A percentile compares a stretch with the other conserved stretches of the same genome.
These are phyloP conservation scores for Geranium rotundifolium DNA, from an alignment of 345 rosid species.

Conservation along the genomic window DNA sequence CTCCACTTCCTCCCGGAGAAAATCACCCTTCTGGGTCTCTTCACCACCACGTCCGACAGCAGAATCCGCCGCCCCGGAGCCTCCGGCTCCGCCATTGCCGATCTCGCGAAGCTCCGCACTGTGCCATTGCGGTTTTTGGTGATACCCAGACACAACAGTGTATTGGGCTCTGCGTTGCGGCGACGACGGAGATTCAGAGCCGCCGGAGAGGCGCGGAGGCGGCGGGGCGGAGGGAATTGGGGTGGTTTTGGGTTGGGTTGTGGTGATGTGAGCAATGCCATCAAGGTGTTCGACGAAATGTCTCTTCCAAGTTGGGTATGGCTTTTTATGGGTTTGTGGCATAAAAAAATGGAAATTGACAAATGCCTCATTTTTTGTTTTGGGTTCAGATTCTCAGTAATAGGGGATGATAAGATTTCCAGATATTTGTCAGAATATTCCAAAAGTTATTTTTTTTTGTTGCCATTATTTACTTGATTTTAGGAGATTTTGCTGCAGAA, in stretches of 20 bases:
- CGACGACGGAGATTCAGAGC: background rate
- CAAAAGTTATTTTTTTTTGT: too few species aligned
- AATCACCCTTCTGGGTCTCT: conserved; percentile 25
- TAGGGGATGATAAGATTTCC: too few species aligned
- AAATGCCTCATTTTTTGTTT: too few species aligned
- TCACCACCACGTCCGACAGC: conserved; percentile 66
- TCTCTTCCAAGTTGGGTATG: too few species aligned
- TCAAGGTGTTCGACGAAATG: background rate
- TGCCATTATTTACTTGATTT: background rate
- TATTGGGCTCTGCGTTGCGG: background rate
- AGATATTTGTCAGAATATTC: too few species aligned
- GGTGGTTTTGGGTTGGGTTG: background rate
- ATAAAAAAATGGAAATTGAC: too few species aligned
- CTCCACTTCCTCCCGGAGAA: conserved; percentile 52
- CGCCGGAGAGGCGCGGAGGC: background rate
- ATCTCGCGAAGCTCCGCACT: background rate
- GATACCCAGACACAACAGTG: too few species aligned
- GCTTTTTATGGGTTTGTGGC: background rate
- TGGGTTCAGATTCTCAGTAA: too few species aligned
- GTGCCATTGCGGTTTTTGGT: background rate
- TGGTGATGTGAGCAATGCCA: background rate
- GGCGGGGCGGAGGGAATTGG: background rate
- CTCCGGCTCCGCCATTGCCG: background rate
- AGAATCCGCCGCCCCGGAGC: conserved; percentile 27
- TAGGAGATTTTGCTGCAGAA: too few species aligned